Conservation (phyloP, 2,329 filamentous ascomycete species). For the Coleophoma crateriformis region DNA sequence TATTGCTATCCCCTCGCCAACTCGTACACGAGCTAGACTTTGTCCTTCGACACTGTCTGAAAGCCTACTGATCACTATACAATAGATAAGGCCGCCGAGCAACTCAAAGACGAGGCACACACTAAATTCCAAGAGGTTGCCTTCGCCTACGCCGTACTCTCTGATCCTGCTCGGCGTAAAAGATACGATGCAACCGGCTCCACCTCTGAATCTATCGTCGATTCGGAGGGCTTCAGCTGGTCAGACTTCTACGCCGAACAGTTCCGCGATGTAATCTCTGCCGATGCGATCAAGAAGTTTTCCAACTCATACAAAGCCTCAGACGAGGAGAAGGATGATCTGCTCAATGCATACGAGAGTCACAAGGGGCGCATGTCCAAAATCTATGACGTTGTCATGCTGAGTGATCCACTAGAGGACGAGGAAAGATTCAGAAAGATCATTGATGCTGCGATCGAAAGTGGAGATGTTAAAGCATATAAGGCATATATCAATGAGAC, state of each 20-base stretch:
- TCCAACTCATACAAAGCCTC: conserved; percentile 76
- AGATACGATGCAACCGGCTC: conserved; percentile 89
- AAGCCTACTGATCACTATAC: too few relatives aligned
- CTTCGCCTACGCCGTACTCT: conserved; percentile 90
- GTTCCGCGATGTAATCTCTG: conserved; percentile 70
- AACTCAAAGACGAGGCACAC: conserved; percentile 68
- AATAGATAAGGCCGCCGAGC: conserved; percentile 68
- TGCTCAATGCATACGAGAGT: conserved; percentile 71
- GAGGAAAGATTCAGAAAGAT: conserved; percentile 79
- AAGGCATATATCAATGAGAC: conserved; percentile 68
- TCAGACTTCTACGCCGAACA: conserved; percentile 82
- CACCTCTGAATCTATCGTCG: conserved; percentile 75
- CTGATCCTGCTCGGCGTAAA: conserved; percentile 70
- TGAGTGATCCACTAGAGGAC: conserved; percentile 77
- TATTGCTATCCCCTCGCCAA: conserved; percentile 3
- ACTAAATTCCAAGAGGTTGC: conserved; percentile 83
- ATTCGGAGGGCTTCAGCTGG: conserved; percentile 83
- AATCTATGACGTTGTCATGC: conserved; percentile 80
- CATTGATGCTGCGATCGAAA: conserved; percentile 74
- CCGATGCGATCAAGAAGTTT: conserved; percentile 70
- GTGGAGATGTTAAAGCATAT: conserved; percentile 61
- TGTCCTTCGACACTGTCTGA: too few relatives aligned
- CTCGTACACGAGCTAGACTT: neutral
- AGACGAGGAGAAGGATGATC: conserved; percentile 74
- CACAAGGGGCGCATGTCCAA: conserved; percentile 68